phyloP scores from a whole-genome alignment of 257 asterid genomes.

The Fraxinus cuspidata region DNA sequence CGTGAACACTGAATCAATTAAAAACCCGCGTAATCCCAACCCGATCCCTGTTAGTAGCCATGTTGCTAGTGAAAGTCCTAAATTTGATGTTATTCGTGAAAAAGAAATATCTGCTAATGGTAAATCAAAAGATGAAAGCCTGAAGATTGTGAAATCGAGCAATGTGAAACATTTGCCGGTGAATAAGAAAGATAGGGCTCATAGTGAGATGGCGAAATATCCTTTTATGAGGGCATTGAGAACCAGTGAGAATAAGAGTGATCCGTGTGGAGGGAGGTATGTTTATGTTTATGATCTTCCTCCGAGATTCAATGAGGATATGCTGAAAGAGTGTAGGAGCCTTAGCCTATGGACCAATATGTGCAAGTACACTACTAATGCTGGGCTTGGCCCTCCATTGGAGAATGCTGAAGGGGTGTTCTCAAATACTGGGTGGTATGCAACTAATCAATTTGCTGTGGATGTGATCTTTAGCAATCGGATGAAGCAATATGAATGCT shows the following conservation, averaged over 20 bases:
- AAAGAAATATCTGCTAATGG: slow-evolving; percentile 6
- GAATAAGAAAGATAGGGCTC: slow-evolving; percentile 4
- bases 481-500: slow-evolving; percentile 49
- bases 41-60: slow-evolving; percentile 22
- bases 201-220: slow-evolving; percentile 31
- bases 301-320: slow-evolving; percentile 45
- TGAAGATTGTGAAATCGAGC: slow-evolving; percentile 11
- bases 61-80: slow-evolving; percentile 2
- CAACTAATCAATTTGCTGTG: slow-evolving; percentile 52
- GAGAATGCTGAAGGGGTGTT: slow-evolving; percentile 47
- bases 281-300: slow-evolving; percentile 52
- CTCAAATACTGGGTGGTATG: slow-evolving; percentile 47
- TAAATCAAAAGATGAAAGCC: slow-evolving; percentile 6
- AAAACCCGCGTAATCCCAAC: slow-evolving; percentile 17
- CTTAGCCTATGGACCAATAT: slow-evolving; percentile 52
- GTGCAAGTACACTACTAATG: slow-evolving; percentile 43
- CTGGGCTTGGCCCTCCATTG: slow-evolving; percentile 52
- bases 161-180: slow-evolving; percentile 12
- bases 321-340: slow-evolving; percentile 47
- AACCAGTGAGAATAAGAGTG: slow-evolving; percentile 62
- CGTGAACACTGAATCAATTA: slow-evolving; percentile 9
- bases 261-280: slow-evolving; percentile 43
- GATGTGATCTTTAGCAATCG: slow-evolving; percentile 49
- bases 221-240: slow-evolving; percentile 73
- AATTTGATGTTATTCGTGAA: slow-evolving; percentile 13